phyloP scores from a whole-genome alignment of 371 early-diverging fungal genomes.

The Mortierella sp. region DNA sequence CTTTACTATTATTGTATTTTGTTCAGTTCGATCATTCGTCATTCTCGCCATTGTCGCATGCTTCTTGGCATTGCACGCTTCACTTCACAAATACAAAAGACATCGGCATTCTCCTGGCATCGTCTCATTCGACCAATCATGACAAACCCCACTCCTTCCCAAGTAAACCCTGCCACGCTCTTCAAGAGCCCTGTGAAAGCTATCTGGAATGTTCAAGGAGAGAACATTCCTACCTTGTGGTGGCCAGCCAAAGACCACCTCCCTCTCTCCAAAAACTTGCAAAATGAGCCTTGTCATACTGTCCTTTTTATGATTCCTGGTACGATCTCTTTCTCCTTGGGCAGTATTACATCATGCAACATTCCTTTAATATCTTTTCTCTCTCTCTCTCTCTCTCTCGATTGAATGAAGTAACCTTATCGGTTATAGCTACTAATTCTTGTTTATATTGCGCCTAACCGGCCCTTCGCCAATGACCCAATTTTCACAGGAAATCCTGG shows the following conservation, averaged over 20 bases:
- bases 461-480: background rate
- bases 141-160: conserved; percentile 21
- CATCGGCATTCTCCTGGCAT: background rate
- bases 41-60: background rate
- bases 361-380: too few species aligned
- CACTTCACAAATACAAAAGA: background rate
- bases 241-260: conserved; percentile 61
- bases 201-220: conserved; percentile 63
- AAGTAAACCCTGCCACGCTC: conserved; percentile 35
- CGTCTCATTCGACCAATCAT: conserved; percentile 12
- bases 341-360: background rate
- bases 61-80: conserved; percentile 2
- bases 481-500: conserved; percentile 74
- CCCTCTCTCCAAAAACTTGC: background rate
- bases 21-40: background rate
- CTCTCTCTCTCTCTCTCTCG: too few species aligned
- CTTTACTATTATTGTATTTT: too few species aligned
- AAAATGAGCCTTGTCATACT: conserved; percentile 44
- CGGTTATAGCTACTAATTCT: background rate
- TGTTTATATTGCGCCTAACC: too few species aligned
- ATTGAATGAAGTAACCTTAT: background rate
- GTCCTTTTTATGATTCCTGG: conserved; percentile 68
- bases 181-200: conserved; percentile 61
- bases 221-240: conserved; percentile 64
- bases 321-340: conserved; percentile 6